Conservation (phyloP, 1,284 basidiomycete species). For the Austroboletus niveus region DNA sequence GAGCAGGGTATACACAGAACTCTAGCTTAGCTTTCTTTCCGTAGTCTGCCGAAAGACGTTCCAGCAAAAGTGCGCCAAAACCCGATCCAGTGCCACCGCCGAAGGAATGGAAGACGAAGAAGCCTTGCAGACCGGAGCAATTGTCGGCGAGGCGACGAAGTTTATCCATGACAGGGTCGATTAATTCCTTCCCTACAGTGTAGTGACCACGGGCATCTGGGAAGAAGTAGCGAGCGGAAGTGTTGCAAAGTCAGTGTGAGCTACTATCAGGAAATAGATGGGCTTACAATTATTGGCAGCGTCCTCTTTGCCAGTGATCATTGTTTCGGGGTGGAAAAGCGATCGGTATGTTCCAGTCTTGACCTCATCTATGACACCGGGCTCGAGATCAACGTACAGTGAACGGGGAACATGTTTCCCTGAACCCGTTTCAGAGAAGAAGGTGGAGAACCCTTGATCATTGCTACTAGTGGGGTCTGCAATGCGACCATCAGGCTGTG, state of each 20-base stretch:
- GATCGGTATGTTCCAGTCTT: constrained; percentile 92
- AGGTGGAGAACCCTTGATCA: constrained; percentile 95
- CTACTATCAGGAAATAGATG: constrained; percentile 10
- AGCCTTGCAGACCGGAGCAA: constrained; percentile 97
- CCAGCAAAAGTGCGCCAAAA: constrained; percentile 95
- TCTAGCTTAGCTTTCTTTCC: constrained; percentile 99
- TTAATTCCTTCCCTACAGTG: constrained; percentile 95
- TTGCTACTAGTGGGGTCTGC: constrained; percentile 67
- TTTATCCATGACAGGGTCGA: constrained; percentile 93
- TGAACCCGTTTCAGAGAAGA: constrained; percentile 89
- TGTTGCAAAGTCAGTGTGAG: constrained; percentile 13
- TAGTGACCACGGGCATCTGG: constrained; percentile 98
- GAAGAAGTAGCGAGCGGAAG: constrained; percentile 9
- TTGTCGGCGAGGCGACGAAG: constrained; percentile 96
- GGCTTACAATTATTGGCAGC: constrained; percentile 96
- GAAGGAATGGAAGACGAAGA: constrained; percentile 99
- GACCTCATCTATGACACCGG: constrained; percentile 95
- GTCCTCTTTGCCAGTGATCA: constrained; percentile 99
- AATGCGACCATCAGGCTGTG: constrained; percentile 89
- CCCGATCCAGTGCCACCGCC: constrained; percentile 99
- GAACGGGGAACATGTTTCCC: constrained; percentile 98
- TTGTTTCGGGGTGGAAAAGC: constrained; percentile 98
- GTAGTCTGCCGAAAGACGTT: constrained; percentile 95
- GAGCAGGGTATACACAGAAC: constrained; percentile 97
- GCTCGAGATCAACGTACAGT: constrained; percentile 96